Evolutionary conservation across 2,329 filamentous ascomycete genomes (phyloP).

Genomic region (Beauveria pseudobassiana): DNA sequence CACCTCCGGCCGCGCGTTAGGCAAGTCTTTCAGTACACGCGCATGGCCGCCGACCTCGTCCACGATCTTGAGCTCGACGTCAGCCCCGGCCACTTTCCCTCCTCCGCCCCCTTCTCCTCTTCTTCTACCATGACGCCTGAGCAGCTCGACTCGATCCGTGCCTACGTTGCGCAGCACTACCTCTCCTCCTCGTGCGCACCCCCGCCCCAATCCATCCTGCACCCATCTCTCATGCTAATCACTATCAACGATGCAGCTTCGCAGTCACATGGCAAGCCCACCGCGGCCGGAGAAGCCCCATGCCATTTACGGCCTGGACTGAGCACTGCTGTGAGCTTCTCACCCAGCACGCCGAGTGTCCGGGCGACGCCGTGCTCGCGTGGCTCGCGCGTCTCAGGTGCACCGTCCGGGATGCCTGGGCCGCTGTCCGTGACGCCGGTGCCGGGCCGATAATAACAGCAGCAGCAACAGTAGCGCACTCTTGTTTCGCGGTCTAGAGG

Average conservation of each 20-base stretch:
- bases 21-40: constrained; percentile 42
- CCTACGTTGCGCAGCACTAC: constrained; percentile 24
- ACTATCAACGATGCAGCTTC: constrained; percentile 25
- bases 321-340: constrained; percentile 37
- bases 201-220: neutral
- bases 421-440: constrained; percentile 22
- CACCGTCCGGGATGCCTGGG: constrained; percentile 30
- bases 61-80: constrained; percentile 42
- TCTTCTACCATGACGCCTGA: constrained; percentile 12
- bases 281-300: constrained; percentile 19
- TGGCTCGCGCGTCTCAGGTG: constrained; percentile 37
- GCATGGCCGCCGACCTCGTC: constrained; percentile 44
- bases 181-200: neutral
- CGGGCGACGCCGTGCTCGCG: constrained; percentile 35
- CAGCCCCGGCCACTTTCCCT: constrained; percentile 17
- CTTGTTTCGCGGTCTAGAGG: constrained; percentile 39
- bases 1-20: constrained; percentile 45
- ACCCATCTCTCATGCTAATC: constrained; percentile 15
- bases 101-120: no score
- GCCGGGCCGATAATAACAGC: constrained; percentile 11
- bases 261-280: constrained; percentile 30
- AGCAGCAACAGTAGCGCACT: constrained; percentile 31
- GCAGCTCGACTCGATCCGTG: constrained; percentile 36
- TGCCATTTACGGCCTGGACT: constrained; percentile 35
- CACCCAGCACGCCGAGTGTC: constrained; percentile 26